phyloP scores from a whole-genome alignment of 768 basidiomycete genomes.

The Rhizopogon vinicolor region DNA sequence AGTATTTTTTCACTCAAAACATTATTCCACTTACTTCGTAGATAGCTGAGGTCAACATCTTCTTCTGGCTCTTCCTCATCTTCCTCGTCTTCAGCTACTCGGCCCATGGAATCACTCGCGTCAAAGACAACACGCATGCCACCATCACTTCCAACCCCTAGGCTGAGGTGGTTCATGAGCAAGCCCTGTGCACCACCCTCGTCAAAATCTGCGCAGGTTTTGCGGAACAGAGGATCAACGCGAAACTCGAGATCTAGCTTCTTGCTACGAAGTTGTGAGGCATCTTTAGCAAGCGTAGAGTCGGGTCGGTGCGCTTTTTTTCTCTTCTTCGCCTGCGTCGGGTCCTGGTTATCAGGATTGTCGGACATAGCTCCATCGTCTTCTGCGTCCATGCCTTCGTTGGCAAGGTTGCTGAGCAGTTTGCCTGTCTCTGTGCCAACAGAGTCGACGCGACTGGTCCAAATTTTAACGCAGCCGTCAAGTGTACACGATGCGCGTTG shows the following conservation, averaged over 20 bases:
- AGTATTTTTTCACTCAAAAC: background rate
- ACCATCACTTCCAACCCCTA: slow-evolving; percentile 76
- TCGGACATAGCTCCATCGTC: slow-evolving; percentile 56
- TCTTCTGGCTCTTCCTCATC: slow-evolving; percentile 64
- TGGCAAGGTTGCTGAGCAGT: slow-evolving; percentile 82
- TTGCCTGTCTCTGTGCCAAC: slow-evolving; percentile 97
- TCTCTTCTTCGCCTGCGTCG: slow-evolving; percentile 50
- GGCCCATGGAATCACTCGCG: slow-evolving; percentile 85
- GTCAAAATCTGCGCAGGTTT: slow-evolving; percentile 97
- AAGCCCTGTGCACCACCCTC: slow-evolving; percentile 96
- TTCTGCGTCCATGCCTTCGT: slow-evolving; percentile 56
- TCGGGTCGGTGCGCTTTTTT: slow-evolving; percentile 67
- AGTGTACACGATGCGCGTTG: slow-evolving; percentile 97
- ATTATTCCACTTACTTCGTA: slow-evolving; percentile 46
- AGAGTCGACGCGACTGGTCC: slow-evolving; percentile 96
- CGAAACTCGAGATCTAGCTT: slow-evolving; percentile 94
- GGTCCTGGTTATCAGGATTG: slow-evolving; percentile 62
- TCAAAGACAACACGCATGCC: slow-evolving; percentile 92
- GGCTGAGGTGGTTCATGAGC: slow-evolving; percentile 90
- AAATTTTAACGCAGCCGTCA: slow-evolving; percentile 99
- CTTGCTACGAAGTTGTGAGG: slow-evolving; percentile 78
- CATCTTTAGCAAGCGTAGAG: slow-evolving; percentile 87
- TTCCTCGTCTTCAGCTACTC: slow-evolving; percentile 67
- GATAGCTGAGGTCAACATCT: slow-evolving; percentile 56
- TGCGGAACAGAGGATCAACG: slow-evolving; percentile 95